phyloP scores from a whole-genome alignment of 2,329 filamentous ascomycete species.

The Neoscytalidium dimidiatum region DNA sequence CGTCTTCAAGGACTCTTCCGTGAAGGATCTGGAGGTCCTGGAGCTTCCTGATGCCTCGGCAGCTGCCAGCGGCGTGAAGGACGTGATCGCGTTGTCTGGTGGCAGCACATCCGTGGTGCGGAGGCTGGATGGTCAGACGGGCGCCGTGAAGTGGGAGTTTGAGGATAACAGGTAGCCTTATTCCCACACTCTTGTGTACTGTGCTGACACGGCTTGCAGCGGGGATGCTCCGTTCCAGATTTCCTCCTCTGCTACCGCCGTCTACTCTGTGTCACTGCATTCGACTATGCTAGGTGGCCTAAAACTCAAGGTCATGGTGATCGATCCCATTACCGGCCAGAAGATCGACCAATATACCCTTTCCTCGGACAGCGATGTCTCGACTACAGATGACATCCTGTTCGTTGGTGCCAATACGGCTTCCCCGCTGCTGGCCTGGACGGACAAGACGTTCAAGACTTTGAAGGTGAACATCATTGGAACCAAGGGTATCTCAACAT shows the following conservation, averaged over 20 bases:
- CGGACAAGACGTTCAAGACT: constrained; percentile 61
- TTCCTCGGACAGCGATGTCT: constrained; percentile 73
- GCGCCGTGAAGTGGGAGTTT: constrained; percentile 77
- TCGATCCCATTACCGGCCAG: constrained; percentile 74
- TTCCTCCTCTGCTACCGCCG: constrained; percentile 66
- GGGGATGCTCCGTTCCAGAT: constrained; percentile 74
- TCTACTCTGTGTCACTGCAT: constrained; percentile 78
- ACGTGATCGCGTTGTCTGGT: constrained; percentile 68
- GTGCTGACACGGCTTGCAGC: constrained; percentile 42
- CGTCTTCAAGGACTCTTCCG: constrained; percentile 55
- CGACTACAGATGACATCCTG: constrained; percentile 64
- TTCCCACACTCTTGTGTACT: neutral
- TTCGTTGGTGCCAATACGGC: constrained; percentile 77
- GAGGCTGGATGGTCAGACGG: constrained; percentile 71
- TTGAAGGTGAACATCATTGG: constrained; percentile 72
- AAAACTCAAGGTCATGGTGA: constrained; percentile 72
- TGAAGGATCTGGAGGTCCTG: constrained; percentile 75
- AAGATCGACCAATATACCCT: constrained; percentile 71
- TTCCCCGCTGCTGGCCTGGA: constrained; percentile 75
- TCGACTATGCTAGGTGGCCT: constrained; percentile 66
- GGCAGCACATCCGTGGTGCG: constrained; percentile 63
- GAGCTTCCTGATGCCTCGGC: constrained; percentile 64
- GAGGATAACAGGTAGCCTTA: constrained; percentile 57
- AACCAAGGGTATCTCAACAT: constrained; percentile 45
- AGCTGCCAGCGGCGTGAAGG: constrained; percentile 53